These are phyloP conservation scores for Tylopilus felleus DNA, from an alignment of 768 basidiomycete species.

Conservation along the genomic window DNA sequence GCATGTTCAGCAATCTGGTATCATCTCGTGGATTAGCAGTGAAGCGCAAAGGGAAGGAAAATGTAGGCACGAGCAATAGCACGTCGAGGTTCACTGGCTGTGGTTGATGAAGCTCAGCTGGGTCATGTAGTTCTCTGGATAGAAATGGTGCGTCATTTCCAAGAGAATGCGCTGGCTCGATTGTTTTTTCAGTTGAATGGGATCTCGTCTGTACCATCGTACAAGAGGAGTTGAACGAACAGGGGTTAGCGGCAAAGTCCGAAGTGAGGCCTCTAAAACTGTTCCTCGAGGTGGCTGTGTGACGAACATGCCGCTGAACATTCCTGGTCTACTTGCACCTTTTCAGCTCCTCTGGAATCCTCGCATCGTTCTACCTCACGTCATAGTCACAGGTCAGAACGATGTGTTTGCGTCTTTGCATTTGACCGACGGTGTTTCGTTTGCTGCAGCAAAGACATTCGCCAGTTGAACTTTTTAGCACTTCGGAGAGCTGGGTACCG, in stretches of 20 bases:
- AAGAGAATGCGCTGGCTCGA: too few relatives aligned
- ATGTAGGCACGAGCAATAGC: too few relatives aligned
- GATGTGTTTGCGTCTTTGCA: not conserved
- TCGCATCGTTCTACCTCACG: conserved; percentile 60
- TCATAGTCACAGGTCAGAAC: conserved; percentile 61
- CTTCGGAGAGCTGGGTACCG: conserved; percentile 75
- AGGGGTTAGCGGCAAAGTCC: conserved; percentile 5
- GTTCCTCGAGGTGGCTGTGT: too few relatives aligned
- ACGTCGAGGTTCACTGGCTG: too few relatives aligned
- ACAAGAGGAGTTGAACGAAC: too few relatives aligned
- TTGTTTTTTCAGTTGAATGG: too few relatives aligned
- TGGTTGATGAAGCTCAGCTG: too few relatives aligned
- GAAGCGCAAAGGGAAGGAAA: not conserved
- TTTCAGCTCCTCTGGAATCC: conserved; percentile 69
- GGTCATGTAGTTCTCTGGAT: too few relatives aligned
- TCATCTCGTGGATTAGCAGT: too few relatives aligned
- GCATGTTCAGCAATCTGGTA: not conserved
- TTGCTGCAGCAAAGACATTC: conserved; percentile 67
- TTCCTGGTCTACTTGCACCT: conserved; percentile 66
- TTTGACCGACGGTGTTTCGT: conserved; percentile 8
- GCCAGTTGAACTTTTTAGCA: conserved; percentile 73
- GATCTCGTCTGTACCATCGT: too few relatives aligned
- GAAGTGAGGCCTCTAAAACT: not conserved
- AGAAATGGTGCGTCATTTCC: too few relatives aligned
- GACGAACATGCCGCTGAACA: conserved; percentile 63